Evolutionary conservation across 805 yeast genomes (phyloP).

Genomic region (Ogataea salicorniae): DNA sequence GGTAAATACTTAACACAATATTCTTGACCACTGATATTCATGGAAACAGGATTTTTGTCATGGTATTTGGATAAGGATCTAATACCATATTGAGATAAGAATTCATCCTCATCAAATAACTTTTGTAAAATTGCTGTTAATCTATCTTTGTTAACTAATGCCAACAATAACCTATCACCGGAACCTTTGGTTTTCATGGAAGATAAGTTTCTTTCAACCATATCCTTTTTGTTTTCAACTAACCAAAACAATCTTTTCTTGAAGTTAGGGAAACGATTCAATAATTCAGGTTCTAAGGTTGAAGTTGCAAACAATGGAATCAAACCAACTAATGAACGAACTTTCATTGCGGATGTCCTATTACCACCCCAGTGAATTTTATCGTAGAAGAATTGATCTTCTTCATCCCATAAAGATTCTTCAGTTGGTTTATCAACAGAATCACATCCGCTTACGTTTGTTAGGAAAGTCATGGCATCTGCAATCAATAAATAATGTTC

Average conservation of each 20-base stretch:
- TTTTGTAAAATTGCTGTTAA: conserved; percentile 66
- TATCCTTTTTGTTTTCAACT: conserved; percentile 57
- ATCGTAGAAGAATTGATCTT: conserved; percentile 84
- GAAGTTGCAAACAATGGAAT: conserved; percentile 87
- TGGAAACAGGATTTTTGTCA: conserved; percentile 74
- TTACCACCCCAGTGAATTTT: conserved; percentile 79
- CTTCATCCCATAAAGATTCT: conserved; percentile 82
- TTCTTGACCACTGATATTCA: conserved; percentile 73
- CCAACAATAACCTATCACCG: conserved; percentile 73
- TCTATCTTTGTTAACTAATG: conserved; percentile 78
- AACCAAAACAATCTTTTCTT: conserved; percentile 83
- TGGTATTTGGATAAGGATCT: conserved; percentile 86
- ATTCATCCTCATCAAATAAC: conserved; percentile 83
- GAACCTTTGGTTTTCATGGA: conserved; percentile 73
- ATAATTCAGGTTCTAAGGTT: conserved; percentile 79
- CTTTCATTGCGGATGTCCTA: conserved; percentile 65
- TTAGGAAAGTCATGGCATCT: conserved; percentile 80
- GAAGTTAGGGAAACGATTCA: conserved; percentile 75
- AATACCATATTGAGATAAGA: conserved; percentile 78
- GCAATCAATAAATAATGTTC: conserved; percentile 90
- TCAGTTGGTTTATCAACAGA: conserved; percentile 34
- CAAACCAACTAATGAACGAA: conserved; percentile 84
- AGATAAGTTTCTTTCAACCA: conserved; percentile 81
- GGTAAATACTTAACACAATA: conserved; percentile 73
- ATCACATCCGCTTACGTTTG: conserved; percentile 32